Evolutionary conservation across 176 grass and related monocot species (phyloP).

Genomic region (Triticum turgidum): DNA sequence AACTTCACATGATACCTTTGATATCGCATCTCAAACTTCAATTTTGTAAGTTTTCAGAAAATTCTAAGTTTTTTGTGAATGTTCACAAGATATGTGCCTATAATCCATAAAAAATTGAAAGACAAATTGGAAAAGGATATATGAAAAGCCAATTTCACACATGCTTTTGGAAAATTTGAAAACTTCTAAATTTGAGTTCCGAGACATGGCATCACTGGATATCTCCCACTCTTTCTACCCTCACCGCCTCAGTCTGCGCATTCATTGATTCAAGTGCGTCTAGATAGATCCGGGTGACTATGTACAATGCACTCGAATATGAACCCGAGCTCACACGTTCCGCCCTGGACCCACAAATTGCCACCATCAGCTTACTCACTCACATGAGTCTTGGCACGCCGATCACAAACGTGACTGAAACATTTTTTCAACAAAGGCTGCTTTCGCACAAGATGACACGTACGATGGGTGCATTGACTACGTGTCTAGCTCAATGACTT

Average conservation of each 20-base stretch:
- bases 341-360: not conserved
- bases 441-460: not conserved
- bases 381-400: not conserved
- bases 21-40: too few species aligned
- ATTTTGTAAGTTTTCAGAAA: too few species aligned
- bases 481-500: not conserved
- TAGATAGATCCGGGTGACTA: not conserved
- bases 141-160: too few species aligned
- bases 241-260: not conserved
- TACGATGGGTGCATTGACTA: not conserved
- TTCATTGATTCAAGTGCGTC: not conserved
- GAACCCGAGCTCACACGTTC: not conserved
- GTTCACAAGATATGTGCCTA: too few species aligned
- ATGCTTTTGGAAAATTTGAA: too few species aligned
- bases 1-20: too few species aligned
- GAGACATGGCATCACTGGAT: too few species aligned
- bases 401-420: not conserved
- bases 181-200: too few species aligned
- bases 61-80: too few species aligned
- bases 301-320: not conserved
- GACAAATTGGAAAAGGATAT: too few species aligned
- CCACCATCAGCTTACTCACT: not conserved
- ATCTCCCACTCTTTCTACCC: too few species aligned
- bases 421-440: not conserved
- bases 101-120: too few species aligned